Base-by-base conservation (phyloP, 2,329 filamentous ascomycete genomes). In the Nothophoma quercina region DNA sequence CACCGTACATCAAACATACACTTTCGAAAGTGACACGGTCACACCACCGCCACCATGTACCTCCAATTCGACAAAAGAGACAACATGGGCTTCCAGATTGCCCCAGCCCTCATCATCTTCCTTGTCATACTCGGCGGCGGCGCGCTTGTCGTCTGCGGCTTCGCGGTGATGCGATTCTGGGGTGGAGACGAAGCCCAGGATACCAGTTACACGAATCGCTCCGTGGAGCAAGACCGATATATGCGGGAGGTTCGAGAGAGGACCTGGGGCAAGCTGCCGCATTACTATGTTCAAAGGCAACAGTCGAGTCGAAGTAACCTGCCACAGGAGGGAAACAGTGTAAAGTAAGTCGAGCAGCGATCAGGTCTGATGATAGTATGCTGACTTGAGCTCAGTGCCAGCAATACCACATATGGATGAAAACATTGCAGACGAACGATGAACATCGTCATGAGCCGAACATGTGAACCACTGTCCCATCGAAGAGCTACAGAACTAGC, bases 181-280 rank as follows among this genome's bases (percentile, higher is more conserved):
- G 42, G 55, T 7, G 56, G 49, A 2, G 55, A 54, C 7, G 43
- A 54, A 9, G 51, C 56, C 4, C 43, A 60, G 7, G 39, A 40
- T 15, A 40, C 35, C 1, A 25, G 16, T 5, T 54, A 34, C 22
- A 47, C 39, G 39, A 43, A 53, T 3, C 53, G 67, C 18, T 52
- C 58, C 2, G 56, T 59, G 13, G 65, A 64, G 23, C 70, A 73
- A 41, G 62, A 67, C n/a, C 59, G 61, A n/a, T 73, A 73, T 13
- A 73, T 73, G 70, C 43, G 63, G 12, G 63, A 71, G 39, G 67
- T 72, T 4, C 46, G 70, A 22, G 62, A 64, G 22, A 51, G 69
- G 42, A 66, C 60, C 35, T 55, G 66, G 57, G 49, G 48, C 43
- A 63, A 47, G 18, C 35, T 67, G 9, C 56, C 57, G 2, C 21